Evolutionary conservation across 2,329 filamentous ascomycete genomes (phyloP).

Genomic region (Ascochyta fabae): DNA sequence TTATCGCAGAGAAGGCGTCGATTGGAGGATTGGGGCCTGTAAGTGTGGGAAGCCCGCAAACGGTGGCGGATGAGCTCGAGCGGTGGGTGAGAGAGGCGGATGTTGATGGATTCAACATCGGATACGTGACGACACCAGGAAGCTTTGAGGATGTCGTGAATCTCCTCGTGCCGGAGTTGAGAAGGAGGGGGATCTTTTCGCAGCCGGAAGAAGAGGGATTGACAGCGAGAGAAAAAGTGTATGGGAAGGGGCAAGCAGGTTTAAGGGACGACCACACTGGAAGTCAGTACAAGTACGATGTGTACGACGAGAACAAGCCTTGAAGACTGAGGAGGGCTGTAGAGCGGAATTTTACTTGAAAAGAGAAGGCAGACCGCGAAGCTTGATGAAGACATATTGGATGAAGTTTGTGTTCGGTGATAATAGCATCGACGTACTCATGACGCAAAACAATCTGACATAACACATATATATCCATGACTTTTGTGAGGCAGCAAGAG

Average conservation of each 20-base stretch:
- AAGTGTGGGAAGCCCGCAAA: constrained; percentile 39
- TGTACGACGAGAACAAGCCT: constrained; percentile 58
- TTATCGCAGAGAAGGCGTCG: constrained; percentile 39
- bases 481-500: too few species aligned
- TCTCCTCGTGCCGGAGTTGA: constrained; percentile 47
- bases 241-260: constrained; percentile 64
- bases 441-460: too few species aligned
- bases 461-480: too few species aligned
- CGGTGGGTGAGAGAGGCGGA: constrained; percentile 54
- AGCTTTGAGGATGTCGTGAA: constrained; percentile 49
- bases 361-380: too few species aligned
- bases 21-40: constrained; percentile 68
- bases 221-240: constrained; percentile 63
- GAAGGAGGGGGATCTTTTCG: constrained; percentile 41
- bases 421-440: too few species aligned
- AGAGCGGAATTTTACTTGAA: too few species aligned
- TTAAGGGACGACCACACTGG: constrained; percentile 66
- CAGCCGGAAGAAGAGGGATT: constrained; percentile 24
- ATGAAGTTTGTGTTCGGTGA: too few species aligned
- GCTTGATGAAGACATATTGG: too few species aligned
- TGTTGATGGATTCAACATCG: constrained; percentile 46
- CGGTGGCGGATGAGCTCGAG: constrained; percentile 56
- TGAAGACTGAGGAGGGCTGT: not conserved
- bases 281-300: constrained; percentile 66
- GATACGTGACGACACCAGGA: constrained; percentile 54